Evolutionary conservation across 805 yeast species (phyloP), one percentile per base, ranked within the genome.

Genomic region (Cyberlindnera amylophila): DNA sequence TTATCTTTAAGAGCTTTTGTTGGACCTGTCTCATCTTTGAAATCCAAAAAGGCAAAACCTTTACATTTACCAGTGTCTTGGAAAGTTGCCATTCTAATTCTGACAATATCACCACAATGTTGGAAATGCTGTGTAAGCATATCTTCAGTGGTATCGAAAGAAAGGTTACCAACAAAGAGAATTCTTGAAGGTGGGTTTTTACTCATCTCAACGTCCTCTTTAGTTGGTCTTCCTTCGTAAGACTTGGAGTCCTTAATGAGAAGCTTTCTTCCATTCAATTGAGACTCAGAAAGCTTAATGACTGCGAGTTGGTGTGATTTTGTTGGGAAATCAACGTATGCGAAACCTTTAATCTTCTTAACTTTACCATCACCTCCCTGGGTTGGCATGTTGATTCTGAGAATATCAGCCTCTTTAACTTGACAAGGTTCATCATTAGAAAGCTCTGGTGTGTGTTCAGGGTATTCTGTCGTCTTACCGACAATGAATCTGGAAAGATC

Each of bases 31-130:
- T 83, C 86, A 50, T 81, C 82, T 49, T 70, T 76, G 66, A 90
- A 91, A 63, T 91, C 98, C 28, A 91, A 69, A 58, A 93, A 91
- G 1, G 96, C 89, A 69, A 91, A 91, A 2, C 98, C 98, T 64
- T 93, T 93, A 70, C 98, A 91, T 61, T 90, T 91, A 1, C 97
- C 98, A 38, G 85, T 70, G 61, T 91, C 99, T 65, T 93, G 89
- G 65, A 91, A 91, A n/a, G 99, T 90, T 4, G 98, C 98, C 95
- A 90, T 91, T 63, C 99, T 77, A 41, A 91, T 78, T 51, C 78
- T 78, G 23, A 71, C 66, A 45, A 95, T 91, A 49, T 85, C 89
- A 31, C 98, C 97, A 66, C 96, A 89, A 56, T 84, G 91, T 63
- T 84, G 83, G 70, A 91, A 91, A 49, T 86, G 96, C 53, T 79